A percentile compares a stretch with the other conserved stretches of the same genome.
phyloP scores from a whole-genome alignment of 805 yeast species.

The Cyberlindnera mississippiensis region DNA sequence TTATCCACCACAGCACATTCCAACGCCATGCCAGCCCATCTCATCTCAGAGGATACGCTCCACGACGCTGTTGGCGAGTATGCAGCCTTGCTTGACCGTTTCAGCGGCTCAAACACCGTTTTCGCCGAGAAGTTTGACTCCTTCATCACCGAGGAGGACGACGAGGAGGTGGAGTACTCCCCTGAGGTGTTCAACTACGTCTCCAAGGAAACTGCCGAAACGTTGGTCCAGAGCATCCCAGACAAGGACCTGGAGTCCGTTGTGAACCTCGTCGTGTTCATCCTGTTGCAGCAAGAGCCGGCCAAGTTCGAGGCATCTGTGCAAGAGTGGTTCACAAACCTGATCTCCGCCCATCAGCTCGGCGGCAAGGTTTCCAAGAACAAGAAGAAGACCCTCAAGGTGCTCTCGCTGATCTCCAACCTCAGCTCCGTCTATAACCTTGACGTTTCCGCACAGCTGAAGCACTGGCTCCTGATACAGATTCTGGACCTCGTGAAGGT shows the following conservation, averaged over 20 bases:
- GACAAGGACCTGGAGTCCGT: slow-evolving; percentile 27
- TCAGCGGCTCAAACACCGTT: slow-evolving; percentile 13
- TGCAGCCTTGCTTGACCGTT: slow-evolving; percentile 29
- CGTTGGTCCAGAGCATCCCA: slow-evolving; percentile 16
- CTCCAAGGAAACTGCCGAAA: slow-evolving; percentile 11
- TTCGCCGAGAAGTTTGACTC: slow-evolving; percentile 18
- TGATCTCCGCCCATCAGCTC: slow-evolving; percentile 24
- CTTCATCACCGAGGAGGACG: slow-evolving; percentile 17
- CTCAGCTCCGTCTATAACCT: slow-evolving; percentile 14
- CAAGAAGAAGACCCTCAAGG: slow-evolving; percentile 21
- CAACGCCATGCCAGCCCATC: slow-evolving; percentile 10
- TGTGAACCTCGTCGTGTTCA: slow-evolving; percentile 24
- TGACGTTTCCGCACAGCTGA: slow-evolving; percentile 6
- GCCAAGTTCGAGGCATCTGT: slow-evolving; percentile 12
- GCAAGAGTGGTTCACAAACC: slow-evolving; percentile 13
- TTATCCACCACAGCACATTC: too few relatives aligned
- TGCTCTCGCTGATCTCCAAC: slow-evolving; percentile 14
- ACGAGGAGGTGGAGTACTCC: slow-evolving; percentile 20
- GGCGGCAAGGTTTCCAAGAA: slow-evolving; percentile 16
- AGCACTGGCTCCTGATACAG: slow-evolving; percentile 10
- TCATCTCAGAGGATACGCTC: slow-evolving; percentile 37
- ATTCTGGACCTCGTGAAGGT: slow-evolving; percentile 10
- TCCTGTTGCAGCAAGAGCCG: slow-evolving; percentile 14
- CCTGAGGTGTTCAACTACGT: slow-evolving; percentile 19
- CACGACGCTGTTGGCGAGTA: slow-evolving; percentile 32